phyloP scores from a whole-genome alignment of 345 rosid genomes.

The Murraya koenigii region DNA sequence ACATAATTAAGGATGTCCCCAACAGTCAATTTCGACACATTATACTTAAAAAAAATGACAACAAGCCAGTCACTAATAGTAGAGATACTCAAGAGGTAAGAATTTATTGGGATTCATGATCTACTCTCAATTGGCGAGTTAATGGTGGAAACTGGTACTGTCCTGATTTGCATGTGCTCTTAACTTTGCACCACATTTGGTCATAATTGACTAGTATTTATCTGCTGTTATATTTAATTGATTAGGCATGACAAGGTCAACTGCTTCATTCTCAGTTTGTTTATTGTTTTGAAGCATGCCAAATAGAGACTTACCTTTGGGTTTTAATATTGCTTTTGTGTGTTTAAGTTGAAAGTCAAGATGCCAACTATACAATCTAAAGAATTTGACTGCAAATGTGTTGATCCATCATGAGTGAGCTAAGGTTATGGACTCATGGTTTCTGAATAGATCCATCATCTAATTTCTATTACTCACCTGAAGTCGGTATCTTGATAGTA shows the following conservation, averaged over 20 bases:
- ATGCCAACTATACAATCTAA: neutral
- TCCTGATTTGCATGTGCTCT: conserved; percentile 3
- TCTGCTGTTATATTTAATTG: neutral
- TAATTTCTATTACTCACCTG: neutral
- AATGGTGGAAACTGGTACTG: neutral
- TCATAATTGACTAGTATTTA: conserved; percentile 1
- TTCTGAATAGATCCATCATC: neutral
- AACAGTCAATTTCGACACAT: conserved; percentile 79
- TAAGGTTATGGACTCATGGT: neutral
- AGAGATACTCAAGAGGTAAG: conserved; percentile 92
- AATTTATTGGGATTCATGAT: conserved; percentile 3
- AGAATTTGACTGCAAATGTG: neutral
- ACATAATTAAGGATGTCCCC: conserved; percentile 81
- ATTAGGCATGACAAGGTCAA: neutral
- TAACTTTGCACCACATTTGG: neutral
- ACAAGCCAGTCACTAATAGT: conserved; percentile 87
- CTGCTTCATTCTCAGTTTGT: neutral
- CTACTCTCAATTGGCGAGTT: neutral
- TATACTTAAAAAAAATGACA: conserved; percentile 70
- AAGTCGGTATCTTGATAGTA: neutral
- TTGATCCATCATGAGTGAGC: neutral
- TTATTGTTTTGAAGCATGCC: neutral
- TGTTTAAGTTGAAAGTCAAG: neutral
- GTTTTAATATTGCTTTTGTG: neutral
- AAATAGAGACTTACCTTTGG: neutral